These are phyloP conservation scores for Talaromyces funiculosus DNA, from an alignment of 2,329 filamentous ascomycete species.

Conservation along the genomic window DNA sequence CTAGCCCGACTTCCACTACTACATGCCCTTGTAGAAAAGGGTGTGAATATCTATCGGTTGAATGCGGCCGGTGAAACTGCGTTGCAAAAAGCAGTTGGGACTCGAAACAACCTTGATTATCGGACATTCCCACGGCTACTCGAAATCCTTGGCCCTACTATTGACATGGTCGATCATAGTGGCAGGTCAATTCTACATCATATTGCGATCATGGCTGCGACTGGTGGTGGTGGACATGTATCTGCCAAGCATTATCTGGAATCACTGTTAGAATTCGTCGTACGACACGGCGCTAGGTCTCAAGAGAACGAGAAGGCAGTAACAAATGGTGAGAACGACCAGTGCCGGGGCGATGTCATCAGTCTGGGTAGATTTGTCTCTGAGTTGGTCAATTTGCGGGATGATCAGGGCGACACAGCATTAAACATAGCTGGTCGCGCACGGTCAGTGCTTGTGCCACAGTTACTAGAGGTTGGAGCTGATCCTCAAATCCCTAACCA, in stretches of 20 bases:
- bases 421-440: conserved; percentile 90
- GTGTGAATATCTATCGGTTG: conserved; percentile 80
- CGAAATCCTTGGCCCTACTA: conserved; percentile 80
- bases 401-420: conserved; percentile 90
- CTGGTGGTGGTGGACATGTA: conserved; percentile 84
- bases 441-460: conserved; percentile 95
- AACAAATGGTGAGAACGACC: conserved; percentile 46
- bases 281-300: conserved; percentile 60
- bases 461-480: conserved; percentile 88
- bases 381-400: conserved; percentile 92
- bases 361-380: conserved; percentile 90
- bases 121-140: conserved; percentile 85
- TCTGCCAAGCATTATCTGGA: conserved; percentile 90
- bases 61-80: conserved; percentile 89
- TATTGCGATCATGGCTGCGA: conserved; percentile 90
- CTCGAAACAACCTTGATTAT: conserved; percentile 91
- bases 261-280: conserved; percentile 87
- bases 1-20: conserved; percentile 79
- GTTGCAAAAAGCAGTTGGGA: conserved; percentile 83
- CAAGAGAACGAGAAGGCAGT: conserved; percentile 4
- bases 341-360: conserved; percentile 57
- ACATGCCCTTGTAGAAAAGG: conserved; percentile 71
- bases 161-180: conserved; percentile 83
- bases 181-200: conserved; percentile 91
- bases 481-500: conserved; percentile 89